Evolutionary conservation across 208 protist species (phyloP).

Genomic region (Angomonas deanei): DNA sequence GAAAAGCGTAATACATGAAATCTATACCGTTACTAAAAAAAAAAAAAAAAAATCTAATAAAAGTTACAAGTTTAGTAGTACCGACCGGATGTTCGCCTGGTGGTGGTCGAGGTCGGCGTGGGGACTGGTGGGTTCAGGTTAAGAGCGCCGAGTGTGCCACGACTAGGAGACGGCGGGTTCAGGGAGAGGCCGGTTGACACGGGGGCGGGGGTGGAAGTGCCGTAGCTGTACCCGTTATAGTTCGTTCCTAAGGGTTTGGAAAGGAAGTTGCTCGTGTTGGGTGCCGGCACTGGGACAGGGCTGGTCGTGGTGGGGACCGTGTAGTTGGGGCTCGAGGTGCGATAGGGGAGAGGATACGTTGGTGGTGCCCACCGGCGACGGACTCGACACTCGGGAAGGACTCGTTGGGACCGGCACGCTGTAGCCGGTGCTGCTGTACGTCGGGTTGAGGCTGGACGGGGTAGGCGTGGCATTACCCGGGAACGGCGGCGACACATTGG

Average conservation of each 20-base stretch:
- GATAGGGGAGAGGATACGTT: neutral
- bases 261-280: neutral
- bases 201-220: neutral
- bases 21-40: neutral
- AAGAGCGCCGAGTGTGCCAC: neutral
- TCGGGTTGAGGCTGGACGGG: neutral
- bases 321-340: neutral
- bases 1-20: too few relatives aligned
- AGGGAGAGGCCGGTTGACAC: neutral
- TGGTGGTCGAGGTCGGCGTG: neutral
- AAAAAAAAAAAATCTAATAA: neutral
- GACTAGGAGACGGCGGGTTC: neutral
- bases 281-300: neutral
- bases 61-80: conserved; percentile 5
- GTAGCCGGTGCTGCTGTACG: neutral
- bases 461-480: conserved; percentile 4
- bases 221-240: neutral
- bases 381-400: too few relatives aligned
- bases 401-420: neutral
- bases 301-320: neutral
- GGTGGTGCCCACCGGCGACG: neutral
- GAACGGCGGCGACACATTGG: too few relatives aligned
- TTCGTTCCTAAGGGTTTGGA: neutral
- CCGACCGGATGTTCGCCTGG: neutral
- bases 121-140: neutral